phyloP scores from a whole-genome alignment of 352 stramenopile species.

The Globisporangium emineosum region DNA sequence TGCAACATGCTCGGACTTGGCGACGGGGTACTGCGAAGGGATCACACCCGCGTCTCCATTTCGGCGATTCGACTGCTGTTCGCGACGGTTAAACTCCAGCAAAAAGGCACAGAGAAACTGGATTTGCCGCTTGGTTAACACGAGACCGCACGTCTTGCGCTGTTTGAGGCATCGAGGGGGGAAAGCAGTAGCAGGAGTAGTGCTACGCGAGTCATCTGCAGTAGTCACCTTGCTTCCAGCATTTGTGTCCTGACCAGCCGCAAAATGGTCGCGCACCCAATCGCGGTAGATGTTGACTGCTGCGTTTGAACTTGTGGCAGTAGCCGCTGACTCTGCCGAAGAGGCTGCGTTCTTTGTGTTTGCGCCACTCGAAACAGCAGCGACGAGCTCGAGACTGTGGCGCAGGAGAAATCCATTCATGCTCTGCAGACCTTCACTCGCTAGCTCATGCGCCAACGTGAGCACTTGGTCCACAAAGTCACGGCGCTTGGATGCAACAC shows the following conservation, averaged over 20 bases:
- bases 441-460: constrained; percentile 33
- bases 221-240: background rate
- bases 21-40: background rate
- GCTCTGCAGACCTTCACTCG: constrained; percentile 20
- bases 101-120: constrained; percentile 40
- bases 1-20: constrained; percentile 20
- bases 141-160: constrained; percentile 12
- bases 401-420: constrained; percentile 19
- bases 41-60: background rate
- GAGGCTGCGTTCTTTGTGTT: background rate
- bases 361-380: constrained; percentile 5
- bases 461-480: constrained; percentile 23
- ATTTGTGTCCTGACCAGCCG: background rate
- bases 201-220: background rate
- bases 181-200: background rate
- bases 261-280: constrained; percentile 30
- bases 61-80: background rate
- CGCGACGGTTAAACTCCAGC: constrained; percentile 29
- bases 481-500: constrained; percentile 10
- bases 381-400: constrained; percentile 28
- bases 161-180: constrained; percentile 7
- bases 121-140: constrained; percentile 32
- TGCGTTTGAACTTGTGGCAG: background rate
- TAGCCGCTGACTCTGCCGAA: background rate
- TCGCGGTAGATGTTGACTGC: constrained; percentile 18